A percentile compares a stretch with the other conserved stretches of the same genome.
phyloP scores from a whole-genome alignment of 2,329 filamentous ascomycete genomes.

The Cadophora luteo-olivacea region DNA sequence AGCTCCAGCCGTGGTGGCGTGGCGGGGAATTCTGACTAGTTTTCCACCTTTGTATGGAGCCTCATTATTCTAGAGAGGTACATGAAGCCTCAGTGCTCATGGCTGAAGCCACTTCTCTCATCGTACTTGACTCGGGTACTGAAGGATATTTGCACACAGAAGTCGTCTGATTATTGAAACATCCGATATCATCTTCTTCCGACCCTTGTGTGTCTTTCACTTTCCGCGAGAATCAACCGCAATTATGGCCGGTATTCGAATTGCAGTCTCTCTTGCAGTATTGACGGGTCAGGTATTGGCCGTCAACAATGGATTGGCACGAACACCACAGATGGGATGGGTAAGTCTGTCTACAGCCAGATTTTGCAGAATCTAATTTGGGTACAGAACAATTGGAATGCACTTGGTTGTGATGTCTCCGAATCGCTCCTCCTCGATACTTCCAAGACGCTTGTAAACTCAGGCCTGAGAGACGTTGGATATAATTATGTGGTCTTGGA shows the following conservation, averaged over 20 bases:
- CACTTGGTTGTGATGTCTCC: conserved; percentile 56
- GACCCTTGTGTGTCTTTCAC: not conserved
- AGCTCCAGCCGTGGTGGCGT: not conserved
- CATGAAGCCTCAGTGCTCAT: not conserved
- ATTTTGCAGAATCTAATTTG: not conserved
- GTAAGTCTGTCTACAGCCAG: conserved; percentile 30
- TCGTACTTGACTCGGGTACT: not conserved
- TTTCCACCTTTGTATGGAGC: not conserved
- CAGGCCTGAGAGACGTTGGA: conserved; percentile 56
- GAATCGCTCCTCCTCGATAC: conserved; percentile 54
- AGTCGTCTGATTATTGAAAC: not conserved
- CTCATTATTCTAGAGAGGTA: not conserved
- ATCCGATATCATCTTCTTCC: not conserved
- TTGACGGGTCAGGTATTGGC: conserved; percentile 25
- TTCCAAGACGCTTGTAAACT: conserved; percentile 52
- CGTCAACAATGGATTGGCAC: conserved; percentile 47
- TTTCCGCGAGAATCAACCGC: not conserved
- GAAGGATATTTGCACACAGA: not conserved
- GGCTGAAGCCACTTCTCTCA: conserved; percentile 16
- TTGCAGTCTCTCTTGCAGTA: not conserved
- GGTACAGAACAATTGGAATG: conserved; percentile 52
- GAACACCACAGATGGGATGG: conserved; percentile 50
- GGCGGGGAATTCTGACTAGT: conserved; percentile 1
- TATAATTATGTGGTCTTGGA: conserved; percentile 62
- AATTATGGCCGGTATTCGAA: conserved; percentile 9